A percentile compares a stretch with the other conserved stretches of the same genome.
These are phyloP conservation scores for Parastagonospora nodorum DNA, from an alignment of 2,329 filamentous ascomycete species.

Conservation along the genomic window DNA sequence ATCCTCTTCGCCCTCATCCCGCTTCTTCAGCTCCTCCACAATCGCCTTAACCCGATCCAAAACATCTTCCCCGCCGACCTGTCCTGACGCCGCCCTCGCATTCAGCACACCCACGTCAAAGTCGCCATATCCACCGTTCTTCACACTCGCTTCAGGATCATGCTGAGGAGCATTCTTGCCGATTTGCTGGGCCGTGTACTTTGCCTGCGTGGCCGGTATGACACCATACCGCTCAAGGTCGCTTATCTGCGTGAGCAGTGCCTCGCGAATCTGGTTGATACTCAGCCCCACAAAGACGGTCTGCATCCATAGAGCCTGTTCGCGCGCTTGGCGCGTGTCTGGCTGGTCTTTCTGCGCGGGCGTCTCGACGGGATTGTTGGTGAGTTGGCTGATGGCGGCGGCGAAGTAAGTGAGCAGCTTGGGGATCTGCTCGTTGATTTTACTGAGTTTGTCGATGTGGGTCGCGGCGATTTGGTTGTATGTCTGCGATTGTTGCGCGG, in stretches of 20 bases:
- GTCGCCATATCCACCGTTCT: constrained; percentile 55
- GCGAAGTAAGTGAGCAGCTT: constrained; percentile 76
- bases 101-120: constrained; percentile 91
- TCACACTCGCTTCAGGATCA: constrained; percentile 37
- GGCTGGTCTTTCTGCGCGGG: constrained; percentile 25
- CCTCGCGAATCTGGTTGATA: constrained; percentile 58
- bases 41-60: constrained; percentile 67
- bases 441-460: constrained; percentile 39
- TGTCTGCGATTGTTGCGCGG: constrained; percentile 19
- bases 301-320: constrained; percentile 46
- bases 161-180: constrained; percentile 11
- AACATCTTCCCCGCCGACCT: constrained; percentile 82
- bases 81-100: constrained; percentile 77
- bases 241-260: constrained; percentile 35
- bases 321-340: constrained; percentile 49
- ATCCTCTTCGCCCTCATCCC: constrained; percentile 11
- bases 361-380: constrained; percentile 58
- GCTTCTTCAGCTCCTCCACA: constrained; percentile 48
- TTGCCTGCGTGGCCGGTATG: constrained; percentile 34
- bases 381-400: constrained; percentile 71
- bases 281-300: constrained; percentile 75
- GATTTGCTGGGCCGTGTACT: constrained; percentile 10
- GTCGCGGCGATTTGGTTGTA: constrained; percentile 39
- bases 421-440: constrained; percentile 35
- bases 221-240: constrained; percentile 39